Evolutionary conservation across 2,329 filamentous ascomycete species (phyloP), one percentile per base, ranked within the genome.

Genomic region (Cadophora luteo-olivacea): DNA sequence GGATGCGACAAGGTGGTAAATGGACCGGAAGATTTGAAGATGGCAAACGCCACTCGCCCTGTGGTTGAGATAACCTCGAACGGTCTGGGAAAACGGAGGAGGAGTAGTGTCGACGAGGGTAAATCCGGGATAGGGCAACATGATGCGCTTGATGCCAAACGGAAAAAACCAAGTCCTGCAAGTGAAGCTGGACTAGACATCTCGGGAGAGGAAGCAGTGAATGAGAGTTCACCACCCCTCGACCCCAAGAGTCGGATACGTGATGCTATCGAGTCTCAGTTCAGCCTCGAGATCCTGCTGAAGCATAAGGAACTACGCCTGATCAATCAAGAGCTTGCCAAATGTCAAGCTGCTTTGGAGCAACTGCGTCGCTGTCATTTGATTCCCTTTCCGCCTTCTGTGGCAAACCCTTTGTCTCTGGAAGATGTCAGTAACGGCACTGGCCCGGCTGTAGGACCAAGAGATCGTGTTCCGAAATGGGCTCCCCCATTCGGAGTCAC

Each of bases 241-340:
- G 64, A 70, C 66, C 68, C 68, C 41, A 68, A 72, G 51, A 72
- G 74, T 70, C 78, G 76, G 62, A 73, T 82, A 71, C 77, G 72
- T 48, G 73, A 77, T 45, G 70, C 71, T 14, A 91, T 98, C 77
- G 91, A 94, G 77, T 89, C 93, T 70, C 92, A 97, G 80, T 91
- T 98, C 79, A 92, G 94, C 76, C 87, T 96, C 73, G 94, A 97
- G 82, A 94, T 98, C 64, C 83, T 98, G 72, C 83, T 97, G 78
- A 98, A 97, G 84, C 96, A 99, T 81, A 90, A 96, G 76, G 96
- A 99, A 82, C 83, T 98, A 69, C 92, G 94, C 67, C 85, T 97
- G 74, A 97, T 98, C 79, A 93, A 98, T 78, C 94, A 97, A 81
- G 96, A 98, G 82, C 86, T 98, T 72, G 95, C 93, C 72, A 98